Base-by-base conservation (phyloP, 345 rosid genomes). In the Hibiscus tridactylites region DNA sequence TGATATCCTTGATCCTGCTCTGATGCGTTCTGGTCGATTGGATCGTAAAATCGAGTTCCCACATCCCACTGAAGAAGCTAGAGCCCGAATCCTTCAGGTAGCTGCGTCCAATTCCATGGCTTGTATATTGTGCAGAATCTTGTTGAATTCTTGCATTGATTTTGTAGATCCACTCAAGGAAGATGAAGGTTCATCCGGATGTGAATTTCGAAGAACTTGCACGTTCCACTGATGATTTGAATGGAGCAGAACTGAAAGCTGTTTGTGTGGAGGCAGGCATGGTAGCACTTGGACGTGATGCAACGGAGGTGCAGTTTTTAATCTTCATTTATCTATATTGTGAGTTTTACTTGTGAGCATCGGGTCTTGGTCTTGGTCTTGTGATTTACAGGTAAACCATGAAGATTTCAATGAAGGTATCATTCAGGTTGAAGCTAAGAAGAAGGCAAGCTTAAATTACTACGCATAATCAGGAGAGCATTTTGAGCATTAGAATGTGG, bases 11-110 rank as follows among this genome's bases (percentile, higher is more conserved):
- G 99, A 96, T 62, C 99, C 99, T 82, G 99, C 99, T 6, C 93
- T 96, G 24, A 96, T 96, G 98, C 98, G 99, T 54, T 91, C 99
- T 49, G 98, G 99, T 73, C 86, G 99, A 46, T 77, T 96, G 83
- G 99, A 96, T 90, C 88, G 99, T 44, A 96, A 96, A 85, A 96
- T 96, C 9, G 99, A 96, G 86, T 96, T 96, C 75, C 97, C 99
- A 9, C 97, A 96, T 76, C 99, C 99, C 35, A 91, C 78, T 58
- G 99, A 96, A 83, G 99, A 96, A 87, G 99, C 99, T 28, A 89
- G 99, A 80, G 96, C 99, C 73, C 88, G 98, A 12, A 96, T 96
- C 76, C 80, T 96, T 79, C 99, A 93, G 89, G 97, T 21, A 21
- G 24, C 24, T 21, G 24, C 24, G 1, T 21, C 24, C 24, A 21